Base-by-base conservation (phyloP, 805 yeast genomes). In the Saccharomycopsis vini region DNA sequence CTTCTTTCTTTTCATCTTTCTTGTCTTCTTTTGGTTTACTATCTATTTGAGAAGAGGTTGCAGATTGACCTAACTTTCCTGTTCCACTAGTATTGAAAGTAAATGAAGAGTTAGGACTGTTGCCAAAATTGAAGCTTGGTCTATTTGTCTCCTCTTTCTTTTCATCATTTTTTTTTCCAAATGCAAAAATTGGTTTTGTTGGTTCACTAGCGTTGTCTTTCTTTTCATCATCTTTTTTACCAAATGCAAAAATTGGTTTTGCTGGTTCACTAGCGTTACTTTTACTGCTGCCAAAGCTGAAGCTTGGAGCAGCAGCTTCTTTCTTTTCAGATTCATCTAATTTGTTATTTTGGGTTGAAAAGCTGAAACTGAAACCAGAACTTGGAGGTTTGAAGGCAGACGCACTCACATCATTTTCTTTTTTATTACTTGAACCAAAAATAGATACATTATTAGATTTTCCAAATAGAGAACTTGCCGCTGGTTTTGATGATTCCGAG, bases 61-160 rank as follows among this genome's bases (percentile, higher is more conserved):
- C n/a, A n/a, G n/a, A n/a, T n/a, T n/a, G n/a, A n/a, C n/a, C n/a
- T n/a, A n/a, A n/a, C n/a, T n/a, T n/a, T n/a, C 41, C 41, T 7
- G 28, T 36, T n/a, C 24, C 19, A 22, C 36, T 36, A 42, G 22
- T 13, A 9, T 21, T 37, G 15, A 7, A 7, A 26, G 12, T 9
- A 26, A 26, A 12, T 26, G 29, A 26, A 19, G n/a, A 36, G n/a
- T 32, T 28, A n/a, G 13, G 39, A 30, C 20, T 21, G 9, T 9
- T 21, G 7, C 45, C 44, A 38, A 48, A 48, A 32, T 30, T 40
- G 30, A 36, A 42, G 22, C 40, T 39, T 33, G 44, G 36, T 30
- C 44, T 45, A 22, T 21, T 32, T 33, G 24, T 4, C n/a, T n/a
- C n/a, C n/a, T n/a, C n/a, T n/a, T 19, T n/a, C 20, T 39, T 29